Evolutionary conservation across 2,329 filamentous ascomycete species (phyloP), one percentile per base, ranked within the genome.

Genomic region (Ophiobolus disseminans): DNA sequence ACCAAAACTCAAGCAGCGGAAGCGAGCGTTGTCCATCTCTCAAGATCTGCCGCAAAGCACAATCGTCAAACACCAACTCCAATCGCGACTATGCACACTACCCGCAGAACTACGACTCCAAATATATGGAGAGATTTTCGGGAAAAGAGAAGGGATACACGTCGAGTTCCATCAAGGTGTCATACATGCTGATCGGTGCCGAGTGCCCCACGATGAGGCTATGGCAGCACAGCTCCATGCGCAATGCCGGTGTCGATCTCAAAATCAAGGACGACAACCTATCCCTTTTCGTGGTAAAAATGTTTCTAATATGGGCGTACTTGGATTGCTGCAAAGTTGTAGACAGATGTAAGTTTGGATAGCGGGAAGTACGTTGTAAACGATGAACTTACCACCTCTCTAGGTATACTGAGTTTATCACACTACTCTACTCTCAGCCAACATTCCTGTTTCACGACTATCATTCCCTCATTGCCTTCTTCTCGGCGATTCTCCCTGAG

Each of bases 401-500:
- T 26, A 42, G 40, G 14, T 42, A 42, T 23, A 32, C 23, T 5
- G 40, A 42, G 14, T 21, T 26, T 10, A 21, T 42, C 4, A 19
- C 40, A 2, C 26, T 31, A 20, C 25, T 42, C 8, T 42, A 42
- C 40, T 32, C 26, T 13, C 19, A 20, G 7, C 40, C 40, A 22
- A 42, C 22, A 8, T 42, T 42, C n/a, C 14, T 32, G 9, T 42
- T 42, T 16, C 26, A 42, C 26, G 40, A 42, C 30, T 34, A 21
- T n/a, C 4, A 31, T 23, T 32, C 40, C 10, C 13, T 42, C 17
- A 14, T 30, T 13, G 16, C 40, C 14, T 42, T 42, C 28, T 22
- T 5, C 3, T 16, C 14, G 6, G 21, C 30, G 4, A 32, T 42
- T 6, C 16, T 42, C 5, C 26, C 40, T n/a, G 8, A 5, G 17